Conservation (phyloP, 306 rosid species). For the Erythrophleum fordii region DNA sequence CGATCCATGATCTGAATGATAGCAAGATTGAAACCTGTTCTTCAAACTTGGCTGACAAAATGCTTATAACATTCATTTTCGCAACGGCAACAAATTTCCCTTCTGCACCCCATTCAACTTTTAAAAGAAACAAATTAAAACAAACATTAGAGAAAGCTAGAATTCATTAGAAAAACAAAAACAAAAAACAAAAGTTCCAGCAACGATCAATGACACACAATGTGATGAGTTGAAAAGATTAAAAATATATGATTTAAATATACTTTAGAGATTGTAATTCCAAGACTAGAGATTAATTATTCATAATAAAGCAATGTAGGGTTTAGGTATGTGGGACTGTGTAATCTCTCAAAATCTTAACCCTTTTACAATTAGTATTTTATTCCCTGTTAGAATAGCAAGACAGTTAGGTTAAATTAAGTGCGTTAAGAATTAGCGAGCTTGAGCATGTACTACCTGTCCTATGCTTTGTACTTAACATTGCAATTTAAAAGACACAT, state of each 20-base stretch:
- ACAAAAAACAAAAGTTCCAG: background rate
- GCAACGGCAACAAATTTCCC: conserved; percentile 82
- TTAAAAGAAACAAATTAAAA: conserved; percentile 34
- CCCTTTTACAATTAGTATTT: background rate
- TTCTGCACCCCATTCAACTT: conserved; percentile 78
- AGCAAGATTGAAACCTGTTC: conserved; percentile 60
- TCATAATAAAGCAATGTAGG: background rate
- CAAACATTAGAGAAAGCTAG: conserved; percentile 35
- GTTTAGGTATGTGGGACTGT: background rate
- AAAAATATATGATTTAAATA: background rate
- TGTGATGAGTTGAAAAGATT: background rate
- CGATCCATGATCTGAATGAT: conserved; percentile 53
- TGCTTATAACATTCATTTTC: conserved; percentile 59
- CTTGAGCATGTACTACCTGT: too few relatives aligned
- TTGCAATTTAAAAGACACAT: too few relatives aligned
- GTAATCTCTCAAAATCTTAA: background rate
- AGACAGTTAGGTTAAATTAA: too few relatives aligned
- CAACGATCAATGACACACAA: background rate
- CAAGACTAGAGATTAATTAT: background rate
- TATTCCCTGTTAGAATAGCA: too few relatives aligned
- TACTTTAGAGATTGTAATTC: too few relatives aligned
- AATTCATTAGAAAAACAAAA: background rate
- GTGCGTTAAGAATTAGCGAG: too few relatives aligned
- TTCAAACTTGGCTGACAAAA: conserved; percentile 70
- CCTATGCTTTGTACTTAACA: too few relatives aligned